Percentiles rank a stretch among this genome's conserved stretches.
Conservation (phyloP, 192 early-diverging fungal genomes). For the Geranomyces variabilis region DNA sequence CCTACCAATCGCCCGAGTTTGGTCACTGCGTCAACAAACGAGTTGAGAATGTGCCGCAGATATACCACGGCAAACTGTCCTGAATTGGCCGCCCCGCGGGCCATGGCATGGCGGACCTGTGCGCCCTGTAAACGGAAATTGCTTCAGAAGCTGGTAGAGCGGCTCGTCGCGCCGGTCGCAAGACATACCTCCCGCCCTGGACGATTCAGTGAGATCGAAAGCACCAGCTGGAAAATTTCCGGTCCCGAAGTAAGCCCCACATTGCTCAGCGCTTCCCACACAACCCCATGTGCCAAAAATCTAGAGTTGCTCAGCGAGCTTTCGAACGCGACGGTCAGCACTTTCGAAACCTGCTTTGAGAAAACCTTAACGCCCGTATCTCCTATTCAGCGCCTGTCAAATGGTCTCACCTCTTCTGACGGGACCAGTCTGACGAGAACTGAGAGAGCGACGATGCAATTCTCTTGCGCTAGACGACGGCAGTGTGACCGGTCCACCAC, state of each 20-base stretch:
- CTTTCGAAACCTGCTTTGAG: constrained; percentile 9
- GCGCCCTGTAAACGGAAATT: neutral
- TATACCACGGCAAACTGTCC: constrained; percentile 22
- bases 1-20: constrained; percentile 8
- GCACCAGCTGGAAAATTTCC: constrained; percentile 43
- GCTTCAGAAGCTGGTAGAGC: neutral
- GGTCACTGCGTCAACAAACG: constrained; percentile 44
- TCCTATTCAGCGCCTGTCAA: neutral
- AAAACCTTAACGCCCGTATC: neutral
- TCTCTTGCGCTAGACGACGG: constrained; percentile 10
- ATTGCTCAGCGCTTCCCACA: constrained; percentile 52
- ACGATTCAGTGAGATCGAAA: neutral
- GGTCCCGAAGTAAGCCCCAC: constrained; percentile 42
- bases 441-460: constrained; percentile 25
- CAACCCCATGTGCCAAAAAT: constrained; percentile 25
- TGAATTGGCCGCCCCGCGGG: constrained; percentile 23
- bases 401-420: constrained; percentile 13
- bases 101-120: constrained; percentile 12
- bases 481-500: neutral
- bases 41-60: constrained; percentile 38
- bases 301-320: constrained; percentile 5
- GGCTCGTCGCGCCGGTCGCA: no score
- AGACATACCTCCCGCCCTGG: neutral
- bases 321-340: constrained; percentile 24
- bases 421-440: neutral